Evolutionary conservation across 2,329 filamentous ascomycete species (phyloP).

Genomic region (Aspergillus sp.): DNA sequence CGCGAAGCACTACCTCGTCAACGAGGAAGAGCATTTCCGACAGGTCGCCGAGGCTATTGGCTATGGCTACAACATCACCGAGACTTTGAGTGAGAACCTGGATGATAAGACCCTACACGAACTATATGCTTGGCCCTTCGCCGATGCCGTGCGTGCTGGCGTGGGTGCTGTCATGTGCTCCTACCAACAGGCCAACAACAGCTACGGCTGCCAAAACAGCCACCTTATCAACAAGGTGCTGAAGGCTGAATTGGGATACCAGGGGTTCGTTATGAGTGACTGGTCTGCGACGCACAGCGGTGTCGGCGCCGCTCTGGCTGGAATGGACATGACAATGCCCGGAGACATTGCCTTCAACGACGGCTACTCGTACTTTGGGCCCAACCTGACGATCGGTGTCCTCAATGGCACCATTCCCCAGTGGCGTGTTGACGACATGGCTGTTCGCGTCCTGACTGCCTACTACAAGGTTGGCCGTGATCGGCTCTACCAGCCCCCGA

Average conservation of each 20-base stretch:
- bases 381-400: slow-evolving; percentile 83
- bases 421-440: slow-evolving; percentile 90
- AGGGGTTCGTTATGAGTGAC: slow-evolving; percentile 67
- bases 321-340: slow-evolving; percentile 81
- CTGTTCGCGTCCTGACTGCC: slow-evolving; percentile 71
- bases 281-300: slow-evolving; percentile 78
- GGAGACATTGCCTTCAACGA: slow-evolving; percentile 77
- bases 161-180: slow-evolving; percentile 70
- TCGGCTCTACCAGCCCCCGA: slow-evolving; percentile 57
- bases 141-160: slow-evolving; percentile 65
- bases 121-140: slow-evolving; percentile 67
- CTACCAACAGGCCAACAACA: slow-evolving; percentile 70
- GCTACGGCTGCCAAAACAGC: slow-evolving; percentile 66
- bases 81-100: slow-evolving; percentile 60
- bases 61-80: slow-evolving; percentile 63
- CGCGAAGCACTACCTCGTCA: slow-evolving; percentile 72
- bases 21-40: slow-evolving; percentile 74
- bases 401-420: slow-evolving; percentile 86
- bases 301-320: slow-evolving; percentile 63
- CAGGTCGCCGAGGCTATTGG: slow-evolving; percentile 58
- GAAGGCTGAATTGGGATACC: slow-evolving; percentile 75
- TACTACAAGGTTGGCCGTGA: slow-evolving; percentile 65
- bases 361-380: slow-evolving; percentile 74
- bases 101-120: slow-evolving; percentile 66
- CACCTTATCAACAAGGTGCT: slow-evolving; percentile 61